Base-by-base conservation (phyloP, 2,329 filamentous ascomycete genomes). In the Fusarium sp. region DNA sequence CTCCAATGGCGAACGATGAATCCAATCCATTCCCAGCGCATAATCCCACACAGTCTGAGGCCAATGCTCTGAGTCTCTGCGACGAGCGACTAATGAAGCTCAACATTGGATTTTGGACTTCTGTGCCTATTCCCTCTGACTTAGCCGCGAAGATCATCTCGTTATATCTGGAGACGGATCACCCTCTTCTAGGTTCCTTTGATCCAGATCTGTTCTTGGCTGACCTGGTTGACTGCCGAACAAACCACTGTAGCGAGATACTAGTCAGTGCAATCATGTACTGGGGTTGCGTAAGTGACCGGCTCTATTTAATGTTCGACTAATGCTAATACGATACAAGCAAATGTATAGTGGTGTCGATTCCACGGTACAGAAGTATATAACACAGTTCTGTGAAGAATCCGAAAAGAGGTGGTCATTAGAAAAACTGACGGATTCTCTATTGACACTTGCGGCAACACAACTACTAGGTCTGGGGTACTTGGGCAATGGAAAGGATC, bases 131-230 rank as follows among this genome's bases (percentile, higher is more conserved):
- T 7, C 46, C 71, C 1, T 71, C 77, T 46, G 71, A 77, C 7
- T 61, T 78, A 14, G 77, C 78, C n/a, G 76, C 75, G 3, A 73
- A 69, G 13, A 67, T 73, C 24, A 78, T 82, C n/a, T 81, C 79
- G 3, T 56, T 81, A 3, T 81, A 82, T 44, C 61, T 81, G 7
- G 69, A 75, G 53, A 81, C 79, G 3, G 80, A 83, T 14, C 79
- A 82, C 55, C 79, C 81, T 0, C 70, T 83, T 2, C 63, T 83
- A 14, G 79, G 78, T 3, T 57, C 75, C 1, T 83, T 83, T 52
- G 75, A 81, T 25, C 70, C 81, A 0, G 20, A 72, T 22, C 59
- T 79, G 1, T 81, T 83, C 51, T 61, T 82, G 29, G 47, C 64
- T 8, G 79, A 82, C 55, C 70, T 83, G 4, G 61, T 81, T 10